These are phyloP conservation scores for Fusarium phyllophilum DNA, from an alignment of 2,329 filamentous ascomycete species.

Conservation along the genomic window DNA sequence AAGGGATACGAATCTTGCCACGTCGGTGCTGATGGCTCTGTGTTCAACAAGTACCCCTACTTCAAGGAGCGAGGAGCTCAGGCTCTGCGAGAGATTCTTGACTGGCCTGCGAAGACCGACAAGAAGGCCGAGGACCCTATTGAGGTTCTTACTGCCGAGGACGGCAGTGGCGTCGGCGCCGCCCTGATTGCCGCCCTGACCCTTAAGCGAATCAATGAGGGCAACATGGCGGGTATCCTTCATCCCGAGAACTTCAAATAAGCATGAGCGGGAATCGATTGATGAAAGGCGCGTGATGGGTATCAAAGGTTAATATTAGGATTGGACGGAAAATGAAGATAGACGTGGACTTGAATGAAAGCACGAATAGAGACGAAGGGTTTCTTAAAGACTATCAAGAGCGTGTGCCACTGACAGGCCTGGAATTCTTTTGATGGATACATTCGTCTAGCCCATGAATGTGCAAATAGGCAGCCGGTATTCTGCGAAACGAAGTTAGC, in stretches of 20 bases:
- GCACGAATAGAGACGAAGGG: conserved; percentile 26
- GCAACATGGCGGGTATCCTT: conserved; percentile 71
- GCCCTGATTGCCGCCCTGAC: conserved; percentile 87
- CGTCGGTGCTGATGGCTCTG: conserved; percentile 94
- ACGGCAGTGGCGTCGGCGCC: conserved; percentile 96
- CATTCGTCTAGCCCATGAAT: conserved; percentile 69
- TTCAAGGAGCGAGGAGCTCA: conserved; percentile 93
- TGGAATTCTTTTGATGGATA: conserved; percentile 10
- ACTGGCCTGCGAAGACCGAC: conserved; percentile 80
- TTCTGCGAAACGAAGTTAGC: conserved; percentile 54
- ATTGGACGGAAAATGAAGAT: conserved; percentile 33
- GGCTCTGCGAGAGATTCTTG: conserved; percentile 92
- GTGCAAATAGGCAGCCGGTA: conserved; percentile 80
- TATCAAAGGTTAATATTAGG: conserved; percentile 25
- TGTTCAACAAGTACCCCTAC: conserved; percentile 99
- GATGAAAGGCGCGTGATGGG: conserved; percentile 21
- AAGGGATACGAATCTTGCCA: conserved; percentile 89
- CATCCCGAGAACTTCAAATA: conserved; percentile 70
- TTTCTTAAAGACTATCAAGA: conserved; percentile 25
- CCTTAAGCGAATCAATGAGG: conserved; percentile 70
- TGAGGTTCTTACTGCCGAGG: conserved; percentile 88
- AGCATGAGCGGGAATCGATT: background rate
- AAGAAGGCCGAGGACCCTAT: conserved; percentile 85
- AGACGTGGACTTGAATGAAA: conserved; percentile 33
- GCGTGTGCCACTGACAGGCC: conserved; percentile 15